These are phyloP conservation scores for Lyophyllum decastes DNA, from an alignment of 768 basidiomycete species.

Conservation along the genomic window DNA sequence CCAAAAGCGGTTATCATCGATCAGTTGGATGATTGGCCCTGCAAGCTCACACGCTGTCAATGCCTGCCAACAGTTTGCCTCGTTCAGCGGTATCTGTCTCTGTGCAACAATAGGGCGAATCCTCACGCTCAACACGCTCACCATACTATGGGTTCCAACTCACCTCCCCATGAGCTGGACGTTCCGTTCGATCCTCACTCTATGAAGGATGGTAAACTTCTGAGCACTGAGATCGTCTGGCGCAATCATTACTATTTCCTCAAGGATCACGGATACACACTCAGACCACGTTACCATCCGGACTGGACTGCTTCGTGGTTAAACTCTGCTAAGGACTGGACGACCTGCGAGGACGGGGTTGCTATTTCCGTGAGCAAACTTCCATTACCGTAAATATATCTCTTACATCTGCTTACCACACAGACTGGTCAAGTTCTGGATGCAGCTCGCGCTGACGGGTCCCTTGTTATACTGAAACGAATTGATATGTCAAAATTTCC, in stretches of 20 bases:
- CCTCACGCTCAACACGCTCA: neutral
- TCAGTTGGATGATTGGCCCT: neutral
- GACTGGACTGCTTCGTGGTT: constrained; percentile 8
- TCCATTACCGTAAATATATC: neutral
- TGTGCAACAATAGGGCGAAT: neutral
- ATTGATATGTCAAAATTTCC: constrained; percentile 15
- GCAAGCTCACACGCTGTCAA: neutral
- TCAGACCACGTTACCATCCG: constrained; percentile 8
- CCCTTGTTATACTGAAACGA: constrained; percentile 27
- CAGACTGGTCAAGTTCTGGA: constrained; percentile 23
- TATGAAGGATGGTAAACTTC: neutral
- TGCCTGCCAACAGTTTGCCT: too few species aligned
- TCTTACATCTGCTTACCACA: neutral
- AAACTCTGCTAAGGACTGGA: constrained; percentile 3
- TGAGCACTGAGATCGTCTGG: neutral
- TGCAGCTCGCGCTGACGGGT: constrained; percentile 29
- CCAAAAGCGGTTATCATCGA: neutral
- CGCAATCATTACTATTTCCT: constrained; percentile 7
- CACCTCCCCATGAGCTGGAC: neutral
- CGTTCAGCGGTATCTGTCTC: neutral
- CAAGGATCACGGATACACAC: constrained; percentile 6
- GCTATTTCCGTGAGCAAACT: neutral
- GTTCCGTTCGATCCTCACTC: neutral
- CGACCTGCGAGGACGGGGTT: constrained; percentile 6
- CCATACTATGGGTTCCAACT: neutral